Conservation (phyloP, 2,329 filamentous ascomycete species). For the Madurella fahalii region DNA sequence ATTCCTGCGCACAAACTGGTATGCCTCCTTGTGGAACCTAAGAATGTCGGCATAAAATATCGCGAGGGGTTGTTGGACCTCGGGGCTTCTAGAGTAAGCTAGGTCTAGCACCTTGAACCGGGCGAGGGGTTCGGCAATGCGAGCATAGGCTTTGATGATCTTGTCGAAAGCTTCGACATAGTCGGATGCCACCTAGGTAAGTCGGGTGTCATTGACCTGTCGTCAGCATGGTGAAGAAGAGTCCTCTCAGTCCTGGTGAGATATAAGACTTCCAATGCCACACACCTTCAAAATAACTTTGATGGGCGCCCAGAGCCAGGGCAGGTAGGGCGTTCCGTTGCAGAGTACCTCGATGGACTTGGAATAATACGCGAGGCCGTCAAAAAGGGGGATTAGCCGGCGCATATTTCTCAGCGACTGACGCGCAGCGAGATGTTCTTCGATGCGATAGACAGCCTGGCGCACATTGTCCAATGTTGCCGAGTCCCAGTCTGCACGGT, state of each 20-base stretch:
- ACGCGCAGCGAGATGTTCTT: slow-evolving; percentile 37
- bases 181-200: slow-evolving; percentile 29
- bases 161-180: slow-evolving; percentile 39
- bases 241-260: too few relatives aligned
- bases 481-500: slow-evolving; percentile 24
- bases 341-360: slow-evolving; percentile 41
- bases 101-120: slow-evolving; percentile 36
- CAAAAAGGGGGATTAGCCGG: slow-evolving; percentile 40
- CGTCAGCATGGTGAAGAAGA: too few relatives aligned
- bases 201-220: too few relatives aligned
- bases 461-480: slow-evolving; percentile 37
- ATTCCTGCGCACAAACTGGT: slow-evolving; percentile 37
- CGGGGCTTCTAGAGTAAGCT: slow-evolving; percentile 28
- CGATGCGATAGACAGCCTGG: slow-evolving; percentile 35
- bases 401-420: slow-evolving; percentile 40
- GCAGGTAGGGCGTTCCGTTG: slow-evolving; percentile 43
- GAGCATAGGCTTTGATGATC: slow-evolving; percentile 37
- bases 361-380: slow-evolving; percentile 39
- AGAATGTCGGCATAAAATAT: slow-evolving; percentile 47
- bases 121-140: slow-evolving; percentile 36
- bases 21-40: slow-evolving; percentile 43
- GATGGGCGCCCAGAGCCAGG: slow-evolving; percentile 46
- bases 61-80: slow-evolving; percentile 40
- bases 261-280: too few relatives aligned
- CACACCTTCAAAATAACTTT: slow-evolving; percentile 31